Percentiles rank a stretch among this genome's conserved stretches.
phyloP scores from a whole-genome alignment of 1,139 yeast species.

The Lodderomyces pseudojiufengensis region DNA sequence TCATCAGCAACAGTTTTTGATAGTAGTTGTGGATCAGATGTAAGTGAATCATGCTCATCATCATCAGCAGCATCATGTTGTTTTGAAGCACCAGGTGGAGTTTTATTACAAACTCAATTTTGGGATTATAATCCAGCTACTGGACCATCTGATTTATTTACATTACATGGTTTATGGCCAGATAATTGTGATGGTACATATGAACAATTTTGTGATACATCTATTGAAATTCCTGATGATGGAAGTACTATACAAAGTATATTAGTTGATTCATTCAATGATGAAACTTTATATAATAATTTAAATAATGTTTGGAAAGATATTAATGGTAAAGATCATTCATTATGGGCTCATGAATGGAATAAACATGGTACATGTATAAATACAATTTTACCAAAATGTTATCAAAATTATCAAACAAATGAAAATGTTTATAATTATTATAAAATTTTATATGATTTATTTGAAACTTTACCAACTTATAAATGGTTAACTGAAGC shows the following conservation, averaged over 20 bases:
- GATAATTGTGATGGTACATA: conserved; percentile 44
- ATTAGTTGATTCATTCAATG: conserved; percentile 45
- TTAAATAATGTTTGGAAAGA: conserved; percentile 76
- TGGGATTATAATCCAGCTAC: conserved; percentile 90
- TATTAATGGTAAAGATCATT: conserved; percentile 65
- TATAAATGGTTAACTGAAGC: conserved; percentile 61
- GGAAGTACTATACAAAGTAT: conserved; percentile 46
- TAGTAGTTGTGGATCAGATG: conserved; percentile 54
- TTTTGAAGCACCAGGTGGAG: conserved; percentile 77
- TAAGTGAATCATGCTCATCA: conserved; percentile 63
- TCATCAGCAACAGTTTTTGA: conserved; percentile 7
- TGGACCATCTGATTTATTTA: conserved; percentile 78
- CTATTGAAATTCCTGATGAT: conserved; percentile 41
- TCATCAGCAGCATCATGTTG: conserved; percentile 51
- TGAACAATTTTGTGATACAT: conserved; percentile 63
- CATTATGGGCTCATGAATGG: conserved; percentile 89
- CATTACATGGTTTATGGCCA: conserved; percentile 56
- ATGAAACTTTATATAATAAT: conserved; percentile 48
- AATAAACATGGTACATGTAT: conserved; percentile 96
- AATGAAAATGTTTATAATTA: conserved; percentile 75
- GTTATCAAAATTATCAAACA: conserved; percentile 41
- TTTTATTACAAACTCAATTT: conserved; percentile 81
- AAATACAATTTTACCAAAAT: conserved; percentile 68
- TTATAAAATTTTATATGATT: conserved; percentile 59
- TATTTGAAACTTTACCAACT: conserved; percentile 67